Evolutionary conservation across 2,329 filamentous ascomycete genomes (phyloP).

Genomic region (Sclerotinia nivalis): DNA sequence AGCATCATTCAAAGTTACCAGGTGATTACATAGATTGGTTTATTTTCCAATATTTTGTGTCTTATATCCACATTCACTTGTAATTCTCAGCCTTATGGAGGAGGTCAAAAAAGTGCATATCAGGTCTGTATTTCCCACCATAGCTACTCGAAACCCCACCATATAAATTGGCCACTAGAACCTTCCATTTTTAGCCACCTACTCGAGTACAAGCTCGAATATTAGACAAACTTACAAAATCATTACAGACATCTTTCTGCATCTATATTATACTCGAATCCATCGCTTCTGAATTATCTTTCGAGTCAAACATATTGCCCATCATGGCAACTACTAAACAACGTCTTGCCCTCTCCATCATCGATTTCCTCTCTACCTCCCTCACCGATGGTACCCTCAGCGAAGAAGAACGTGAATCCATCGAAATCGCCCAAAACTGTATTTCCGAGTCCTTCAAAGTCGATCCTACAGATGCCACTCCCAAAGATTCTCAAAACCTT

Average conservation of each 20-base stretch:
- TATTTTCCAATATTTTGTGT: background rate
- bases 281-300: background rate
- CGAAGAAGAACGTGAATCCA: constrained; percentile 85
- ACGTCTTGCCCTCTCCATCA: constrained; percentile 94
- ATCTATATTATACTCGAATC: background rate
- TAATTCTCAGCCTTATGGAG: background rate
- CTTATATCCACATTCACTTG: background rate
- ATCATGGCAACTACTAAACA: constrained; percentile 51
- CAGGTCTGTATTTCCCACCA: background rate
- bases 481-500: constrained; percentile 83
- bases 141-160: constrained; percentile 12
- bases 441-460: constrained; percentile 96
- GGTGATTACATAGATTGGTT: too few species aligned
- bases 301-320: background rate
- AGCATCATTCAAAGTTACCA: too few species aligned
- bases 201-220: background rate
- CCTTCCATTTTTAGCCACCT: constrained; percentile 1
- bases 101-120: background rate
- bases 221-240: background rate
- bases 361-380: constrained; percentile 88
- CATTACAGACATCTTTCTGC: background rate
- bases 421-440: constrained; percentile 92
- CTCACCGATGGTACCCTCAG: constrained; percentile 85
- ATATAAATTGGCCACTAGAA: constrained; percentile 5
- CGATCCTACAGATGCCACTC: constrained; percentile 76